Evolutionary conservation across 2,329 filamentous ascomycete genomes (phyloP).

Genomic region (Pseudopyrenochaeta lycopersici): DNA sequence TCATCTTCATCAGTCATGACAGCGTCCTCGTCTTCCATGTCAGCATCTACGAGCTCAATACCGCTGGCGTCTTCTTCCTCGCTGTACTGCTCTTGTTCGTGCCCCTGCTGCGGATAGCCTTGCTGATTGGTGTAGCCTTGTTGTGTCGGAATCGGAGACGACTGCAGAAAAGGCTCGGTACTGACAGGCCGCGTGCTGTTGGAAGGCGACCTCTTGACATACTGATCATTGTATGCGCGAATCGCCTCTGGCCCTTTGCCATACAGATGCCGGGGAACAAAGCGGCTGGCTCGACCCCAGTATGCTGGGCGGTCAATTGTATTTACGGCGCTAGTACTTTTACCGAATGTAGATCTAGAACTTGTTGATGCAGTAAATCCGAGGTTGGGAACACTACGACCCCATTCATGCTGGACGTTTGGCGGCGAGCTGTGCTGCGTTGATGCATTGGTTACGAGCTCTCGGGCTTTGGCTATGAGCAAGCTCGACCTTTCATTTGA

Average conservation of each 20-base stretch:
- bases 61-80: constrained; percentile 15
- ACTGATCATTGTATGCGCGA: constrained; percentile 33
- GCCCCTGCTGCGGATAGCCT: constrained; percentile 5
- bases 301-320: constrained; percentile 37
- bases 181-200: constrained; percentile 19
- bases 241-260: constrained; percentile 44
- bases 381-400: constrained; percentile 38
- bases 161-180: constrained; percentile 29
- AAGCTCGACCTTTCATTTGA: constrained; percentile 15
- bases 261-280: constrained; percentile 47
- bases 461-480: constrained; percentile 29
- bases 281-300: constrained; percentile 42
- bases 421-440: constrained; percentile 12
- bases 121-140: constrained; percentile 24
- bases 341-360: constrained; percentile 19
- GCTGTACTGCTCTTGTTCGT: constrained; percentile 17
- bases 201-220: constrained; percentile 24
- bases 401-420: constrained; percentile 30
- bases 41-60: constrained; percentile 15
- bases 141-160: constrained; percentile 34
- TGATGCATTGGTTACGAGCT: constrained; percentile 15
- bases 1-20: constrained; percentile 20
- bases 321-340: constrained; percentile 17
- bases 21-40: constrained; percentile 16
- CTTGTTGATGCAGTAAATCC: constrained; percentile 19